These are phyloP conservation scores for Penicillium corylophilum DNA, from an alignment of 2,329 filamentous ascomycete genomes.

Conservation along the genomic window DNA sequence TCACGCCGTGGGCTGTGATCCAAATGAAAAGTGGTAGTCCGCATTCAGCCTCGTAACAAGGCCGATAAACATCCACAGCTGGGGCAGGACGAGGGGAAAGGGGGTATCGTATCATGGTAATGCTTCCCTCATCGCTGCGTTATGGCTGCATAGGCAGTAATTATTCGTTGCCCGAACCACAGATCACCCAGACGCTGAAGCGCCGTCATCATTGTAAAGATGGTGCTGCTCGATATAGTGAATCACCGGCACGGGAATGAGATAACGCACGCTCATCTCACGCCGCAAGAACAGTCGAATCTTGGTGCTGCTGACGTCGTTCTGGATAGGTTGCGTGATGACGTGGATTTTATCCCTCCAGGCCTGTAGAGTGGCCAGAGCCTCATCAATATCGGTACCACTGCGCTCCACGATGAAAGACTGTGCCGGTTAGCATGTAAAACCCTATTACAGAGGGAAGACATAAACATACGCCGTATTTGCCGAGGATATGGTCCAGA, in stretches of 20 bases:
- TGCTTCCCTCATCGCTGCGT: constrained; percentile 14
- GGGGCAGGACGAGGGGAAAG: constrained; percentile 7
- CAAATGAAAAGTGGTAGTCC: neutral
- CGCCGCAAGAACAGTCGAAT: constrained; percentile 77
- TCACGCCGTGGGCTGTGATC: neutral
- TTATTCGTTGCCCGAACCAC: neutral
- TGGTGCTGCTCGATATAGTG: constrained; percentile 69
- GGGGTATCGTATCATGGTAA: constrained; percentile 25
- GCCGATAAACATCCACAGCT: neutral
- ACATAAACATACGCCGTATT: constrained; percentile 62
- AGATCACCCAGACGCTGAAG: constrained; percentile 29
- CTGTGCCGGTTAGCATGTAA: constrained; percentile 21
- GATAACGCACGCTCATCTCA: constrained; percentile 78
- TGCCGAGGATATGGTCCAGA: constrained; percentile 80
- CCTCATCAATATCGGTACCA: constrained; percentile 85
- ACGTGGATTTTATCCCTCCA: constrained; percentile 87
- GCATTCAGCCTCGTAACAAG: neutral
- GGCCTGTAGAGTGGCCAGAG: constrained; percentile 73
- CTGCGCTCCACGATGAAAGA: constrained; percentile 84
- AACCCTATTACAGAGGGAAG: neutral
- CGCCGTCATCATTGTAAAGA: constrained; percentile 59
- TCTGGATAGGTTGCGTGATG: constrained; percentile 83
- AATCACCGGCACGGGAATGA: constrained; percentile 72
- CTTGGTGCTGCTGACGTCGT: constrained; percentile 79
- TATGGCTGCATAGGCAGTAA: constrained; percentile 3